phyloP scores from a whole-genome alignment of 2,329 filamentous ascomycete species.

The Pseudopithomyces maydicus region DNA sequence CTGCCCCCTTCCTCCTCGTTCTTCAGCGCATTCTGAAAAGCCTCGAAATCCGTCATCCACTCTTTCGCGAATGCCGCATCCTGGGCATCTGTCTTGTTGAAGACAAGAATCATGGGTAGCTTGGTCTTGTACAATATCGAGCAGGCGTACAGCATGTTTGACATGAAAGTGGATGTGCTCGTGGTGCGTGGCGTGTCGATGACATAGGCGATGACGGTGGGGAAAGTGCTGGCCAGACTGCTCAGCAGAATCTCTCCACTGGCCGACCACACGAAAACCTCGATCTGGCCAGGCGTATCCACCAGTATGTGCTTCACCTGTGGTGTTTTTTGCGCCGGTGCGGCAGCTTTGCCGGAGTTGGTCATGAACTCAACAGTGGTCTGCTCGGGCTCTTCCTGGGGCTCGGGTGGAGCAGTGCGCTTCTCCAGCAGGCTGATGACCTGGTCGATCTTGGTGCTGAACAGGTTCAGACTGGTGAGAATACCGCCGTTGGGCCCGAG shows the following conservation, averaged over 20 bases:
- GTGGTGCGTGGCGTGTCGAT: constrained; percentile 95
- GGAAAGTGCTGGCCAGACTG: constrained; percentile 89
- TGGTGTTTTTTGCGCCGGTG: constrained; percentile 54
- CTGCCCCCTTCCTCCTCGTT: constrained; percentile 79
- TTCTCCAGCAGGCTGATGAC: constrained; percentile 90
- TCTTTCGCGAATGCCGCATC: constrained; percentile 90
- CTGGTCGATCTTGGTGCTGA: constrained; percentile 97
- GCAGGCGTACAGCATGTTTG: constrained; percentile 99
- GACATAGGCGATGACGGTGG: constrained; percentile 95
- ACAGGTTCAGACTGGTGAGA: constrained; percentile 91
- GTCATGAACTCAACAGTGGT: constrained; percentile 44
- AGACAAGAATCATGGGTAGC: constrained; percentile 96
- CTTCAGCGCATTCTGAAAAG: constrained; percentile 85
- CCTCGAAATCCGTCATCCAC: constrained; percentile 99
- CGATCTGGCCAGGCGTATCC: constrained; percentile 96
- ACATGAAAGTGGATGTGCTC: constrained; percentile 98
- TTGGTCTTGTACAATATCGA: constrained; percentile 99
- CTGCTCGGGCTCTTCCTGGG: constrained; percentile 30
- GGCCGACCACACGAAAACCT: constrained; percentile 98
- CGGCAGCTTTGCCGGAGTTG: constrained; percentile 35
- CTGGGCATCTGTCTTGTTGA: constrained; percentile 98
- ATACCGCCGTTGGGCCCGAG: constrained; percentile 97
- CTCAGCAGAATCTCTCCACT: constrained; percentile 93
- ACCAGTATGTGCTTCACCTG: constrained; percentile 81
- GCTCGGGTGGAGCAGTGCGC: constrained; percentile 65